Percentiles rank a stretch among this genome's conserved stretches.
These are phyloP conservation scores for Austroboletus novae-zelandiae DNA, from an alignment of 1,284 basidiomycete genomes.

Conservation along the genomic window DNA sequence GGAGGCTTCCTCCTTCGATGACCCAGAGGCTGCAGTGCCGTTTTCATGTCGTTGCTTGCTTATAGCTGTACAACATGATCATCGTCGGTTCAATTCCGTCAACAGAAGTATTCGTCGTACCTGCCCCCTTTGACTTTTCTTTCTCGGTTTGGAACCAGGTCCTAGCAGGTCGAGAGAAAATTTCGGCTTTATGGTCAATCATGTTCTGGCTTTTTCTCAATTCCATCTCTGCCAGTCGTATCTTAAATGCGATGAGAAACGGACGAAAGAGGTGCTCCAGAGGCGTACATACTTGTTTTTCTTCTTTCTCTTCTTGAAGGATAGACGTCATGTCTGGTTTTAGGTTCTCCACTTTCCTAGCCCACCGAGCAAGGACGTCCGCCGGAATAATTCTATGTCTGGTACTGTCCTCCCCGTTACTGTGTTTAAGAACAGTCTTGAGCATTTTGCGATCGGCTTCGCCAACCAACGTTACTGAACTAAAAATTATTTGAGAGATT, in stretches of 20 bases:
- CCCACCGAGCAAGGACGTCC: conserved; percentile 77
- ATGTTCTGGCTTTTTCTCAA: conserved; percentile 94
- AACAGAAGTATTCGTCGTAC: conserved; percentile 41
- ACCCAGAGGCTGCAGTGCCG: conserved; percentile 40
- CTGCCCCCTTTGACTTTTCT: conserved; percentile 81
- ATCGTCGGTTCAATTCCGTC: conserved; percentile 1
- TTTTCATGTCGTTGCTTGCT: conserved; percentile 74
- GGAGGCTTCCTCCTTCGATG: conserved; percentile 20
- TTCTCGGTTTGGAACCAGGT: conserved; percentile 96
- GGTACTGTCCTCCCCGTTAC: conserved; percentile 75
- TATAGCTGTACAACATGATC: conserved; percentile 44
- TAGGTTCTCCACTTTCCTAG: conserved; percentile 67
- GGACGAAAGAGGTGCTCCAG: conserved; percentile 5
- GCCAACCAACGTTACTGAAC: conserved; percentile 93
- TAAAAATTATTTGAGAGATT: conserved; percentile 44
- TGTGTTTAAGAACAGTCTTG: conserved; percentile 92
- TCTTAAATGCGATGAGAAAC: conserved; percentile 39
- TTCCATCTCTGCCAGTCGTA: conserved; percentile 94
- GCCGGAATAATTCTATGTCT: conserved; percentile 86
- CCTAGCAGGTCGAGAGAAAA: conserved; percentile 88
- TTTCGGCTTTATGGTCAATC: conserved; percentile 93
- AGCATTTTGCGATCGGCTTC: conserved; percentile 96
- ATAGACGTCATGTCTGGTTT: conserved; percentile 83
- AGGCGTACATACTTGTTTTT: conserved; percentile 68
- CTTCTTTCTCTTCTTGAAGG: conserved; percentile 92